Evolutionary conservation across 1,139 yeast species (phyloP).

Genomic region (Blastobotrys indianensis): DNA sequence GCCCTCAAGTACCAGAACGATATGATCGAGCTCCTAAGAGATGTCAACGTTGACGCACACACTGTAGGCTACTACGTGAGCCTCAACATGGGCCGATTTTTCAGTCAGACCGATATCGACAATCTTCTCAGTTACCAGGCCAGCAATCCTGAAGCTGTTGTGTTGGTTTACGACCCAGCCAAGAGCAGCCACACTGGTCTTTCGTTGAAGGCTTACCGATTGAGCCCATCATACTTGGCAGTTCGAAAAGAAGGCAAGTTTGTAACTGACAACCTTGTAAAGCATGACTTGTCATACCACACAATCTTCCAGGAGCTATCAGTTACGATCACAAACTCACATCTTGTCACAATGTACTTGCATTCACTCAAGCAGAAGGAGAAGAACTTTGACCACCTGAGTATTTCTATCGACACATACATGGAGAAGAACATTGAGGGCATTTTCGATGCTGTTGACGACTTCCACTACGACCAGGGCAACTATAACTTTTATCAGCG

Average conservation of each 20-base stretch:
- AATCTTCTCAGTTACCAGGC: slow-evolving; percentile 61
- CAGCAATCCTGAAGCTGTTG: slow-evolving; percentile 55
- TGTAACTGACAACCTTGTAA: slow-evolving; percentile 58
- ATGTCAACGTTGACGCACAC: slow-evolving; percentile 63
- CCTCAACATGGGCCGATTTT: slow-evolving; percentile 57
- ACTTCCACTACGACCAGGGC: slow-evolving; percentile 73
- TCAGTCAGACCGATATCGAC: slow-evolving; percentile 61
- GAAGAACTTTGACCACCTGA: slow-evolving; percentile 33
- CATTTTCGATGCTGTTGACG: slow-evolving; percentile 68
- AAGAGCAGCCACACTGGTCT: slow-evolving; percentile 53
- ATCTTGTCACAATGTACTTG: slow-evolving; percentile 42
- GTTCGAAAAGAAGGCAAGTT: slow-evolving; percentile 48
- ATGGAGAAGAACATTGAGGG: slow-evolving; percentile 53
- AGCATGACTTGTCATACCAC: slow-evolving; percentile 56
- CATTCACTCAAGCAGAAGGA: slow-evolving; percentile 31
- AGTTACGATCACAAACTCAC: slow-evolving; percentile 56
- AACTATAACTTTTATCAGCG: slow-evolving; percentile 77
- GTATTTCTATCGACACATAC: slow-evolving; percentile 39
- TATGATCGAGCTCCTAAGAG: slow-evolving; percentile 55
- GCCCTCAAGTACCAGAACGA: slow-evolving; percentile 69
- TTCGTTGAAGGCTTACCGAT: slow-evolving; percentile 63
- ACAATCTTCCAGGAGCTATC: slow-evolving; percentile 72
- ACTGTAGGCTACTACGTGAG: slow-evolving; percentile 82
- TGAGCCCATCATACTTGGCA: slow-evolving; percentile 56
- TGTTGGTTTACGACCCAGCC: slow-evolving; percentile 69